phyloP scores from a whole-genome alignment of 2,329 filamentous ascomycete species.

The Blastomyces emzantsi region DNA sequence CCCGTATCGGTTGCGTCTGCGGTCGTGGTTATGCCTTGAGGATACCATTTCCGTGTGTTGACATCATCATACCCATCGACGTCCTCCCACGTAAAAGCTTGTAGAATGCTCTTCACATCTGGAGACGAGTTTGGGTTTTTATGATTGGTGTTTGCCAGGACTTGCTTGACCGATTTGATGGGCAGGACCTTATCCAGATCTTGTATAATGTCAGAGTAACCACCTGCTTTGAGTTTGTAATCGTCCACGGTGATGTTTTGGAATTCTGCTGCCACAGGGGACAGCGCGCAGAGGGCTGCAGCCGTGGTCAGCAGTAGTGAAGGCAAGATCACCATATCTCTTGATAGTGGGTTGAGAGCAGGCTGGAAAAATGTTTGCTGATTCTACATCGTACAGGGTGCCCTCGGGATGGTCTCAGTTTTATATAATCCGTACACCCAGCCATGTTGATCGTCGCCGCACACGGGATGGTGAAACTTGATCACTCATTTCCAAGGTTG shows the following conservation, averaged over 20 bases:
- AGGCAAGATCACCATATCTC: not conserved
- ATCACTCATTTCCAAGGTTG: not conserved
- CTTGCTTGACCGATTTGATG: conserved; percentile 7
- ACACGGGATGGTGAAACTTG: not conserved
- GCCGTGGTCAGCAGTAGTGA: not conserved
- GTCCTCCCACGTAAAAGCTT: conserved; percentile 9
- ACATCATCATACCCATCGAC: conserved; percentile 23
- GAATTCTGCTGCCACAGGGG: not conserved
- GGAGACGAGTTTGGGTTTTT: conserved; percentile 7
- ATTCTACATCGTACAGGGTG: not conserved
- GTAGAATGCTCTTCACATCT: not conserved
- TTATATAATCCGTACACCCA: not conserved
- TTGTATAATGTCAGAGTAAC: conserved; percentile 1
- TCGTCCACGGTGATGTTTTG: conserved; percentile 3
- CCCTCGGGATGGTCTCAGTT: not conserved
- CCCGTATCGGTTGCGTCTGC: conserved; percentile 26
- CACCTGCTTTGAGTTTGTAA: conserved; percentile 3
- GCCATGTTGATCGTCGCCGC: not conserved
- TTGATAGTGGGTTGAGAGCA: not conserved
- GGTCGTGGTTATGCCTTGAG: conserved; percentile 30
- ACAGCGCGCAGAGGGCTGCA: conserved; percentile 7
- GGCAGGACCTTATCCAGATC: conserved; percentile 7
- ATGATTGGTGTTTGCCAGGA: conserved; percentile 6
- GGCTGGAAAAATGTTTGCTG: not conserved
- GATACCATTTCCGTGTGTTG: conserved; percentile 28